phyloP scores from a whole-genome alignment of 805 yeast genomes.

The Zygosaccharomyces rouxii region DNA sequence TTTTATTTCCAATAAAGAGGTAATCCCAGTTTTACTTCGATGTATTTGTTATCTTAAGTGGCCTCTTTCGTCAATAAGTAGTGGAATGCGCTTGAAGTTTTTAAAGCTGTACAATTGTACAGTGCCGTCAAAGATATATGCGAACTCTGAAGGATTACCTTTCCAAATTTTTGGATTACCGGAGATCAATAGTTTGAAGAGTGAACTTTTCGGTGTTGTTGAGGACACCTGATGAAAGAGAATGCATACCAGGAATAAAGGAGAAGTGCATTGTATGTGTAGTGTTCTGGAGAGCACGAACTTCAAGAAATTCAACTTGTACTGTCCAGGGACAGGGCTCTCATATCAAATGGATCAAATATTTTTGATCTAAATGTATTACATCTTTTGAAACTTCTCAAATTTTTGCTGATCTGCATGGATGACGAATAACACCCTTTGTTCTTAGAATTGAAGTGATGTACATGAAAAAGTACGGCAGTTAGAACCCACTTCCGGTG shows the following conservation, averaged over 20 bases:
- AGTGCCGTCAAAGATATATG: neutral
- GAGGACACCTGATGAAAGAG: neutral
- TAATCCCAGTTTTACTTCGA: slow-evolving; percentile 27
- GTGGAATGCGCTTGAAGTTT: neutral
- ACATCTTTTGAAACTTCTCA: neutral
- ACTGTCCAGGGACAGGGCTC: neutral
- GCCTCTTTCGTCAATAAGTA: slow-evolving; percentile 17
- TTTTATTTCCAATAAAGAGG: slow-evolving; percentile 20
- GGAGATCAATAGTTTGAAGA: neutral
- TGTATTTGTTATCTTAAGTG: slow-evolving; percentile 32
- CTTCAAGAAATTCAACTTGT: too few species aligned
- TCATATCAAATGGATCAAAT: neutral
- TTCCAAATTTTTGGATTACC: neutral
- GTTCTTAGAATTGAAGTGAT: neutral
- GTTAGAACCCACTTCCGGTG: too few species aligned
- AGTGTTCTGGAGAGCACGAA: neutral
- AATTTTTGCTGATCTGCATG: neutral
- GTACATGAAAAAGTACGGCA: neutral
- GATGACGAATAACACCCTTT: neutral
- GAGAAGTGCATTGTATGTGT: neutral
- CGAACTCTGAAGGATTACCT: neutral
- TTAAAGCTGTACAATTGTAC: neutral
- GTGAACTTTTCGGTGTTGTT: neutral
- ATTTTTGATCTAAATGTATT: too few species aligned
- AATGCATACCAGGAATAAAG: too few species aligned